A percentile compares a stretch with the other conserved stretches of the same genome.
These are phyloP conservation scores for Aspergillus pseudonomiae DNA, from an alignment of 2,329 filamentous ascomycete genomes.

Conservation along the genomic window DNA sequence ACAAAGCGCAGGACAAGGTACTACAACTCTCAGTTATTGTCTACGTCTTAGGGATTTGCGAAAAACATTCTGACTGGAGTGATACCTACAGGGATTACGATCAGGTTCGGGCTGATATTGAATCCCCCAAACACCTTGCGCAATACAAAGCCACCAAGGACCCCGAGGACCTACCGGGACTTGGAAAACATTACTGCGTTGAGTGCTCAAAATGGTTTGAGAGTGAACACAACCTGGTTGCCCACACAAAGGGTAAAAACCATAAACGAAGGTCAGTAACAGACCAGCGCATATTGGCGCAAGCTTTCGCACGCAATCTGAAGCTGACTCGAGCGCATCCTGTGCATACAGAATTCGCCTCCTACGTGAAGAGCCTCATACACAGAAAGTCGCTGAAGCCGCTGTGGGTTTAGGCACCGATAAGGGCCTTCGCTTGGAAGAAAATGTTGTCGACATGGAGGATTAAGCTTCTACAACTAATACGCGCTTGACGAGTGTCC, in stretches of 20 bases:
- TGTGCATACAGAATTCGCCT: constrained; percentile 67
- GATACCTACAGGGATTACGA: constrained; percentile 75
- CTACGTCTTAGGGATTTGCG: not conserved
- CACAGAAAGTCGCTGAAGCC: constrained; percentile 82
- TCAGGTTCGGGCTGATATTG: constrained; percentile 83
- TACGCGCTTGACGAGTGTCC: not conserved
- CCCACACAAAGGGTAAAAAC: constrained; percentile 83
- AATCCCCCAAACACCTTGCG: constrained; percentile 75
- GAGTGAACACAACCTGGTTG: constrained; percentile 71
- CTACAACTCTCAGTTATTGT: constrained; percentile 17
- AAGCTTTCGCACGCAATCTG: constrained; percentile 3
- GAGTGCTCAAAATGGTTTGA: constrained; percentile 98
- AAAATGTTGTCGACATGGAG: constrained; percentile 47
- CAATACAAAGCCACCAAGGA: constrained; percentile 79
- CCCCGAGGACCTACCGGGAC: constrained; percentile 81
- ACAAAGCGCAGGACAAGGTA: constrained; percentile 73
- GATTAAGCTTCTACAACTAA: constrained; percentile 24
- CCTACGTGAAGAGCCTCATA: constrained; percentile 81
- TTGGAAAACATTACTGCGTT: constrained; percentile 84
- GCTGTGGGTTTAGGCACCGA: constrained; percentile 73
- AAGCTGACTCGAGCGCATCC: constrained; percentile 12
- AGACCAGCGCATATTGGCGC: not conserved
- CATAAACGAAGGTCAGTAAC: constrained; percentile 78
- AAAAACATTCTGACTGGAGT: constrained; percentile 23
- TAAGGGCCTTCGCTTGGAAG: constrained; percentile 57